phyloP scores from a whole-genome alignment of 2,329 filamentous ascomycete species.

The Aspergillus ochraceus region DNA sequence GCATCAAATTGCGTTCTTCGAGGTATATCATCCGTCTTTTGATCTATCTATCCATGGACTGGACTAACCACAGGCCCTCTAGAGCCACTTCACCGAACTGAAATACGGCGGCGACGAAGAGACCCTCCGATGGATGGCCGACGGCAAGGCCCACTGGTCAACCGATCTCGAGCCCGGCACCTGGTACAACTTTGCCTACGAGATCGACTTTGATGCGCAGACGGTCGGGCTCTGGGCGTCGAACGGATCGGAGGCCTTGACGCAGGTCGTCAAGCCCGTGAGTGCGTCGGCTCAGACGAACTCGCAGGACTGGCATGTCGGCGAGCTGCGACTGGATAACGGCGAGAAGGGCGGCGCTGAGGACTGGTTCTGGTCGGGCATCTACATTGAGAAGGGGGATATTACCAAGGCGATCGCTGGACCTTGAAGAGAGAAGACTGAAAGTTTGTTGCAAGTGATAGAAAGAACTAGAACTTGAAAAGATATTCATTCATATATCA shows the following conservation, averaged over 20 bases:
- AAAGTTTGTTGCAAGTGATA: not conserved
- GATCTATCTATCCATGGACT: too few relatives aligned
- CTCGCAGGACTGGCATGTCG: slow-evolving; percentile 71
- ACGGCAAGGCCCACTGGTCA: slow-evolving; percentile 62
- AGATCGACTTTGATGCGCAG: slow-evolving; percentile 65
- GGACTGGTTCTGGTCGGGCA: slow-evolving; percentile 71
- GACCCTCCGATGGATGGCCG: slow-evolving; percentile 65
- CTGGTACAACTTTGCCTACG: slow-evolving; percentile 76
- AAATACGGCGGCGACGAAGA: slow-evolving; percentile 65
- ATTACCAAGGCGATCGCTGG: slow-evolving; percentile 39
- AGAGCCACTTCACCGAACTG: slow-evolving; percentile 73
- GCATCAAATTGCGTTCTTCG: slow-evolving; percentile 64
- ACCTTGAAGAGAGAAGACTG: not conserved
- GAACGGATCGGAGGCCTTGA: slow-evolving; percentile 59
- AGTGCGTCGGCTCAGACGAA: slow-evolving; percentile 63
- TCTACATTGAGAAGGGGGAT: slow-evolving; percentile 65
- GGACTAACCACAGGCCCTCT: too few relatives aligned
- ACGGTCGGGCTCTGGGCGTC: slow-evolving; percentile 71
- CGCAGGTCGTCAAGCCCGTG: slow-evolving; percentile 61
- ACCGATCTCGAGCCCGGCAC: slow-evolving; percentile 60
- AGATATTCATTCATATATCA: not conserved
- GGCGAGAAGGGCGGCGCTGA: slow-evolving; percentile 56
- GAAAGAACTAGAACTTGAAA: not conserved
- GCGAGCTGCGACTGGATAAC: slow-evolving; percentile 65
- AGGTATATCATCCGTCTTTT: slow-evolving; percentile 15